Percentiles rank a stretch among this genome's conserved stretches.
Conservation (phyloP, 2,329 filamentous ascomycete genomes). For the Nemania diffusa region DNA sequence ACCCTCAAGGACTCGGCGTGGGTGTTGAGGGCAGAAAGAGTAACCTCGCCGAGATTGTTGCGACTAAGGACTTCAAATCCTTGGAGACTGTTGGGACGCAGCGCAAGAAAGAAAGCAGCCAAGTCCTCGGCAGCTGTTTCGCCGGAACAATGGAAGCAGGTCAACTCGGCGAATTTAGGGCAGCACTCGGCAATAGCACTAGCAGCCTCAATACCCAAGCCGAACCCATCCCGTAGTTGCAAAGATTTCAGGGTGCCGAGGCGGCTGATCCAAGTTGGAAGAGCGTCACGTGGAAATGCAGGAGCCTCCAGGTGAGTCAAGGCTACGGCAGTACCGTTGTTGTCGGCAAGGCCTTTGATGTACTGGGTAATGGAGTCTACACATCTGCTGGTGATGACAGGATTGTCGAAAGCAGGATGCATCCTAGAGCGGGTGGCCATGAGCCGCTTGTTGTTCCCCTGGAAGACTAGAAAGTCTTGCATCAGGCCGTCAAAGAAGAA, state of each 20-base stretch:
- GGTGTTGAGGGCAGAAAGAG: conserved; percentile 64
- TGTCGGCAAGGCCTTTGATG: conserved; percentile 53
- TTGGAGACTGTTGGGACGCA: conserved; percentile 66
- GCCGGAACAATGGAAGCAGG: conserved; percentile 60
- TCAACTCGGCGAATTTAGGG: conserved; percentile 68
- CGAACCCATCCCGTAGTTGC: conserved; percentile 69
- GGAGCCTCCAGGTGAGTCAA: conserved; percentile 69
- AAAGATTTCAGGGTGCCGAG: conserved; percentile 68
- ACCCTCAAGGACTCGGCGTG: conserved; percentile 52
- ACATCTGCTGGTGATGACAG: conserved; percentile 59
- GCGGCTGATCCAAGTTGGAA: conserved; percentile 68
- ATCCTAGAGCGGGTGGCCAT: conserved; percentile 37
- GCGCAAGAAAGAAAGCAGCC: conserved; percentile 65
- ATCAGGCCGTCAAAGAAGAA: conserved; percentile 57
- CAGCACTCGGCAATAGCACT: conserved; percentile 67
- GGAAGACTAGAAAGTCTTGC: conserved; percentile 49
- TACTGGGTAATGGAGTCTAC: conserved; percentile 66
- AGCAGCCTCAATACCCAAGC: conserved; percentile 65
- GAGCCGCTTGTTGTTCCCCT: conserved; percentile 33
- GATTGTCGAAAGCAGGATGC: conserved; percentile 48
- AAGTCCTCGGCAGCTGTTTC: conserved; percentile 66
- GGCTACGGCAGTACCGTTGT: conserved; percentile 58
- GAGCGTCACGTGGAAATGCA: conserved; percentile 58
- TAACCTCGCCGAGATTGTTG: conserved; percentile 63
- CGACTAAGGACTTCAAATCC: conserved; percentile 68